phyloP scores from a whole-genome alignment of 2,329 filamentous ascomycete genomes.

The Microsporum ferrugineum region DNA sequence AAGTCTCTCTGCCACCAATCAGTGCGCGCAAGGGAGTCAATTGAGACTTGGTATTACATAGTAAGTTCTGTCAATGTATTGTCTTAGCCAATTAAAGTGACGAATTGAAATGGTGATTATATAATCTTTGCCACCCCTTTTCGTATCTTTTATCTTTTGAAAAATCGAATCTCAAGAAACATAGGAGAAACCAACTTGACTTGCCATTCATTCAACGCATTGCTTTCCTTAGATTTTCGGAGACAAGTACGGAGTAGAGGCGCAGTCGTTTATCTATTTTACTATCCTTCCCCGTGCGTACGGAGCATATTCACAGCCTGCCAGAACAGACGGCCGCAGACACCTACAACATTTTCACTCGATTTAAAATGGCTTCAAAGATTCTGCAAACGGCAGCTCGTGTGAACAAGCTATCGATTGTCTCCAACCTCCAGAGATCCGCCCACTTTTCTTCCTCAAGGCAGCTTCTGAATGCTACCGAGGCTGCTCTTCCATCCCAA shows the following conservation, averaged over 20 bases:
- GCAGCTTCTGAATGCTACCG: conserved; percentile 26
- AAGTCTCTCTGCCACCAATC: no score
- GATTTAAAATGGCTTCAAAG: background rate
- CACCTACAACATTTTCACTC: background rate
- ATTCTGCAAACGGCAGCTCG: background rate
- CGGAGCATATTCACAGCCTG: background rate
- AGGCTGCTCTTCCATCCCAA: conserved; percentile 41
- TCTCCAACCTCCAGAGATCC: conserved; percentile 1
- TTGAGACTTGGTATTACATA: no score
- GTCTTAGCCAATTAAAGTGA: no score
- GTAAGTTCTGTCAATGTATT: no score
- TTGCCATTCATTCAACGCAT: background rate
- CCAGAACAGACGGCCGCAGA: background rate
- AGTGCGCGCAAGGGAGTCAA: no score
- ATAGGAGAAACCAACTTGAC: background rate
- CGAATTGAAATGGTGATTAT: background rate
- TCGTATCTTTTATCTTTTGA: background rate
- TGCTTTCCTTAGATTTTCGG: background rate
- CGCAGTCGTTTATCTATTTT: background rate
- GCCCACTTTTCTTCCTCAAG: conserved; percentile 28
- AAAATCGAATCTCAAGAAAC: background rate
- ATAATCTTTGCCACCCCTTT: background rate
- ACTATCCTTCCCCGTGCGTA: background rate
- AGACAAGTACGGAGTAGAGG: background rate
- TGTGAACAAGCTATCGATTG: background rate